These are phyloP conservation scores for Dothideomycetidae sp. DNA, from an alignment of 2,329 filamentous ascomycete genomes.

Conservation along the genomic window DNA sequence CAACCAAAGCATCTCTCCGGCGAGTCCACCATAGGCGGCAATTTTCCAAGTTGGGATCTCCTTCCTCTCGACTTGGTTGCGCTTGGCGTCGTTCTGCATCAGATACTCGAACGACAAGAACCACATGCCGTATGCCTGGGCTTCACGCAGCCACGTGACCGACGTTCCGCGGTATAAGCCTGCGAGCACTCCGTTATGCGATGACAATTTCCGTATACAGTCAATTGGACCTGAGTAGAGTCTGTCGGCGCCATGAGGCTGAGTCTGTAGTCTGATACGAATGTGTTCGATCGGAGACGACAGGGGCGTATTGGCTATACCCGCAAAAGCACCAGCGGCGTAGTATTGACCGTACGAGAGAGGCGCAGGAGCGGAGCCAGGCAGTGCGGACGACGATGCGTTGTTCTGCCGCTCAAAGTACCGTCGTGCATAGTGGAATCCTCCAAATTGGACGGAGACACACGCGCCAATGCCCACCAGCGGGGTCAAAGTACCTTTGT, in stretches of 20 bases:
- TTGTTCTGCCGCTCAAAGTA: constrained; percentile 66
- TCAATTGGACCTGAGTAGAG: constrained; percentile 78
- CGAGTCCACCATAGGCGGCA: constrained; percentile 80
- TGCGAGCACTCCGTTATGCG: constrained; percentile 50
- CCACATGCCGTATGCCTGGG: constrained; percentile 90
- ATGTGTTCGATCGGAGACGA: constrained; percentile 94
- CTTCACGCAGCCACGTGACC: constrained; percentile 78
- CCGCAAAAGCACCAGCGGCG: constrained; percentile 78
- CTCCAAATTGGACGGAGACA: constrained; percentile 94
- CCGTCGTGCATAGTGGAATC: constrained; percentile 83
- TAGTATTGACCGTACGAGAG: constrained; percentile 82
- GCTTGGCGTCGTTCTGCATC: constrained; percentile 76
- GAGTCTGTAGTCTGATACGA: constrained; percentile 87
- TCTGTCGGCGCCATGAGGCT: constrained; percentile 68
- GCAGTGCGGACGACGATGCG: constrained; percentile 22
- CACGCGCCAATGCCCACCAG: constrained; percentile 93
- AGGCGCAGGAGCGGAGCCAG: constrained; percentile 26
- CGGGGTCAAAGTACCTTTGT: constrained; percentile 93
- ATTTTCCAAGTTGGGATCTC: constrained; percentile 75
- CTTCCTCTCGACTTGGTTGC: constrained; percentile 60
- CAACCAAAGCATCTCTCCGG: constrained; percentile 88
- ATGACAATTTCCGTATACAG: constrained; percentile 72
- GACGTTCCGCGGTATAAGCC: constrained; percentile 78
- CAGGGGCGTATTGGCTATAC: constrained; percentile 74
- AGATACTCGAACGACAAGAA: constrained; percentile 91